A percentile compares a stretch with the other conserved stretches of the same genome.
Conservation (phyloP, 768 basidiomycete genomes). For the Rhodotorula taiwanensis region DNA sequence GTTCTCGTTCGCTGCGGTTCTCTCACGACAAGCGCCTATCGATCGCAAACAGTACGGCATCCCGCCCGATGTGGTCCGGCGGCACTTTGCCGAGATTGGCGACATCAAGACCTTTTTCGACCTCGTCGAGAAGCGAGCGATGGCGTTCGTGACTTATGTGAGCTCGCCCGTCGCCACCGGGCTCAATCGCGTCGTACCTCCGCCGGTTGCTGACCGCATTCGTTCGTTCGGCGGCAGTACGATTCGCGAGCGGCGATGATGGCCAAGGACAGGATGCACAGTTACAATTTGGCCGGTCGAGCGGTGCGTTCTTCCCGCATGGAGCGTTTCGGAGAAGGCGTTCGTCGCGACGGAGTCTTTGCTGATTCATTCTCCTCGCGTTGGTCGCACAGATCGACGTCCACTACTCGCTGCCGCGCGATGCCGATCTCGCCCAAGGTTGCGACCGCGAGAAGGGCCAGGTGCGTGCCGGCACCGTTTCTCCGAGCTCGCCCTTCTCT, state of each 20-base stretch:
- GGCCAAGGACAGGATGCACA: conserved; percentile 84
- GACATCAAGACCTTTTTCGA: conserved; percentile 98
- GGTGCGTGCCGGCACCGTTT: conserved; percentile 47
- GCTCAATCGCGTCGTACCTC: too few species aligned
- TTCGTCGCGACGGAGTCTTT: background rate
- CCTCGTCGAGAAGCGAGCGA: conserved; percentile 85
- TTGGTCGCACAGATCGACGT: conserved; percentile 73
- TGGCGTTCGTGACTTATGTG: conserved; percentile 98
- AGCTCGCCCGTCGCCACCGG: conserved; percentile 46
- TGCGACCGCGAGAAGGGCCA: conserved; percentile 75
- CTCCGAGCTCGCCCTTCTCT: background rate
- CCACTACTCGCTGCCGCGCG: conserved; percentile 89
- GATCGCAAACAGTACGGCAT: conserved; percentile 32
- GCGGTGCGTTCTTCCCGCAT: conserved; percentile 58
- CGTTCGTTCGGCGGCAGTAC: conserved; percentile 52
- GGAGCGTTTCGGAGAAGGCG: too few species aligned
- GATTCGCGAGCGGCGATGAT: conserved; percentile 88
- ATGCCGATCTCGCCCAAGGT: conserved; percentile 60
- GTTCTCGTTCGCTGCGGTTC: too few species aligned
- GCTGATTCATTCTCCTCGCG: background rate
- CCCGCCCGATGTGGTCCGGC: conserved; percentile 61
- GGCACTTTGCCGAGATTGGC: conserved; percentile 83
- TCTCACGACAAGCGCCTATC: too few species aligned
- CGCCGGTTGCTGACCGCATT: background rate
- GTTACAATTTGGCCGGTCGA: conserved; percentile 75